Evolutionary conservation across 441 rosid genomes (phyloP), one percentile per base, ranked within the genome.

Genomic region (Euphorbia neoarborescens): DNA sequence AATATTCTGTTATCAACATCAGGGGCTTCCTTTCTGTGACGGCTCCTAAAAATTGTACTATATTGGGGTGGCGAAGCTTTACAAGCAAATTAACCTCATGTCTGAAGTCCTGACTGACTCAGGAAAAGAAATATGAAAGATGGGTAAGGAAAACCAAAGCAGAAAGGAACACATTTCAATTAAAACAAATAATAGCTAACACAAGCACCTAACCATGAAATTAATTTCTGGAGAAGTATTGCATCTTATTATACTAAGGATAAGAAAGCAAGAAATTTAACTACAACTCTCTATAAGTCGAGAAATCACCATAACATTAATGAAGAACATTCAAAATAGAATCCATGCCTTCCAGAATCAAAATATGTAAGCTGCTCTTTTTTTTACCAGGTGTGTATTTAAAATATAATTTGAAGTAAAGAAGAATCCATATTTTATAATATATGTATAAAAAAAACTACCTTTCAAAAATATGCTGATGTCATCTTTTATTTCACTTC

Each of bases 1-100:
- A 81, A 82, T 88, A 92, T 72, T 94, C 99, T 0, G 98, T 94
- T 67, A 94, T 92, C 79, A 94, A 81, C 99, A 94, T 92, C 74
- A 92, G 94, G 22, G 99, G 99, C 87, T 94, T 94, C 89, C 84
- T 89, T 76, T 94, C 96, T 0, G 99, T 92, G 76, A 92, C 99
- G 27, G 99, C 99, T 80, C 99, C 99, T 70, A 94, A 86, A 82
- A 94, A 94, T 73, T 94, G 98, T 66, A 94, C 98, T 77, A 92
- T 84, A 76, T 94, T 94, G 10, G 97, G 97, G 80, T 94, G 97
- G 57, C 97, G 94, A 82, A 94, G 99, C 88, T 94, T 92, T 76
- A 94, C 99, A 64, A 94, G 90, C 84, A 94, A 84, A 82, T 88
- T 86, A 77, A 89, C 97, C 84, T 94, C 99, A 82, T 92, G 99